phyloP scores from a whole-genome alignment of 306 rosid species.

The Aeschynomene evenia region DNA sequence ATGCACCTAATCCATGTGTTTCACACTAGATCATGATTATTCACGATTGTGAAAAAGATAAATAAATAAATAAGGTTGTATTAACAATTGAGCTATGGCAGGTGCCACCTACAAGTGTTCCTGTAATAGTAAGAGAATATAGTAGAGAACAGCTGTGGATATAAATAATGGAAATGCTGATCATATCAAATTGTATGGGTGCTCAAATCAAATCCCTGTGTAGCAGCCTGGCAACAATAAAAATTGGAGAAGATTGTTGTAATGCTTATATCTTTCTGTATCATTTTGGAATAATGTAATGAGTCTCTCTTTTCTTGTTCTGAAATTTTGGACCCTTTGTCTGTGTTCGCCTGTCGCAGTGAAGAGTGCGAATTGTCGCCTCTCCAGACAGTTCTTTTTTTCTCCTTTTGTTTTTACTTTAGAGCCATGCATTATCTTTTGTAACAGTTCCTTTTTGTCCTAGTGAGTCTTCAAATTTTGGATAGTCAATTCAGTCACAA shows the following conservation, averaged over 20 bases:
- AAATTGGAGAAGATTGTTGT: slow-evolving; percentile 37
- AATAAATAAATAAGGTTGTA: neutral
- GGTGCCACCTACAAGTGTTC: slow-evolving; percentile 57
- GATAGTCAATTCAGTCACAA: slow-evolving; percentile 16
- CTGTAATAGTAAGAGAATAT: slow-evolving; percentile 51
- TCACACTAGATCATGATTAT: neutral
- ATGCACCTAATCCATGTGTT: neutral
- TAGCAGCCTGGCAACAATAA: slow-evolving; percentile 35
- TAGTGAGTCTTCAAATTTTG: slow-evolving; percentile 23
- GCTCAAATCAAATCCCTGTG: slow-evolving; percentile 20
- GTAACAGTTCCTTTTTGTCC: slow-evolving; percentile 1
- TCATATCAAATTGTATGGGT: slow-evolving; percentile 41
- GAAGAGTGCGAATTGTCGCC: slow-evolving; percentile 49
- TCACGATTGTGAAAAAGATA: neutral
- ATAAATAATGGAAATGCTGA: slow-evolving; percentile 28
- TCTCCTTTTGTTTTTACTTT: no score
- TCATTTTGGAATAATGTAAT: slow-evolving; percentile 36
- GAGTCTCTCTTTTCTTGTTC: slow-evolving; percentile 23
- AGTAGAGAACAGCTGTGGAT: slow-evolving; percentile 47
- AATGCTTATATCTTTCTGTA: slow-evolving; percentile 31
- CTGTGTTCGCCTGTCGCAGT: slow-evolving; percentile 33
- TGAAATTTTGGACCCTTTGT: slow-evolving; percentile 14
- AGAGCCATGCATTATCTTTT: slow-evolving; percentile 19
- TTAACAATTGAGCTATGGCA: slow-evolving; percentile 28
- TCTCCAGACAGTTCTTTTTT: slow-evolving; percentile 45